Evolutionary conservation across 129 eudicot species (phyloP).

Genomic region (Lactuca saligna): DNA sequence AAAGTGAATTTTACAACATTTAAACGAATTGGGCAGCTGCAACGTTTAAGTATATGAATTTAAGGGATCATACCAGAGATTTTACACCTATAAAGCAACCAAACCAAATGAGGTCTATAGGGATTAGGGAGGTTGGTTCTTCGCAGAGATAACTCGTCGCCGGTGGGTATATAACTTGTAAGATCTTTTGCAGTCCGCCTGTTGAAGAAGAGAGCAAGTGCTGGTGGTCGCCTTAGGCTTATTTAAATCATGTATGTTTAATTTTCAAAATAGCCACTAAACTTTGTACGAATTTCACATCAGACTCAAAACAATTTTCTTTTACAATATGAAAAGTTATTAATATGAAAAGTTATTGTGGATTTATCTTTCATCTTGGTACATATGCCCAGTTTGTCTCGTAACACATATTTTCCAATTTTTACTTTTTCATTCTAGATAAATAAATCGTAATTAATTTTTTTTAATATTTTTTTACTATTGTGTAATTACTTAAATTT

Average conservation of each 20-base stretch:
- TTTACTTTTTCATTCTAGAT: no score
- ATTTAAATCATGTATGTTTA: background rate
- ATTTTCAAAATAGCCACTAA: background rate
- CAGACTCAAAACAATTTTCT: background rate
- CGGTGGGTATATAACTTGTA: background rate
- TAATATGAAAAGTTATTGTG: background rate
- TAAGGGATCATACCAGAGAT: slow-evolving; percentile 22
- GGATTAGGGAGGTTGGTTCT: background rate
- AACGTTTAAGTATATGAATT: background rate
- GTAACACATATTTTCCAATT: no score
- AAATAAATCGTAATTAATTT: no score
- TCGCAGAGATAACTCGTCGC: background rate
- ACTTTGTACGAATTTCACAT: background rate
- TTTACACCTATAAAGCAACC: background rate
- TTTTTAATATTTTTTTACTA: no score
- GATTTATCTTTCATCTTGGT: background rate
- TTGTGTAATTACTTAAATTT: no score
- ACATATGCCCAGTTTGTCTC: no score
- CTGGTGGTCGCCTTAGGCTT: background rate
- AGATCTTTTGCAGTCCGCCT: slow-evolving; percentile 1
- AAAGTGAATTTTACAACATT: background rate
- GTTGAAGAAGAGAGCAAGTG: background rate
- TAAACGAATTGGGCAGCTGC: slow-evolving; percentile 4
- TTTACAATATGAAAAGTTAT: background rate
- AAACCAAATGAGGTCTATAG: background rate